Evolutionary conservation across 1,139 yeast genomes (phyloP), one percentile per base, ranked within the genome.

Genomic region (Pichia sp.): DNA sequence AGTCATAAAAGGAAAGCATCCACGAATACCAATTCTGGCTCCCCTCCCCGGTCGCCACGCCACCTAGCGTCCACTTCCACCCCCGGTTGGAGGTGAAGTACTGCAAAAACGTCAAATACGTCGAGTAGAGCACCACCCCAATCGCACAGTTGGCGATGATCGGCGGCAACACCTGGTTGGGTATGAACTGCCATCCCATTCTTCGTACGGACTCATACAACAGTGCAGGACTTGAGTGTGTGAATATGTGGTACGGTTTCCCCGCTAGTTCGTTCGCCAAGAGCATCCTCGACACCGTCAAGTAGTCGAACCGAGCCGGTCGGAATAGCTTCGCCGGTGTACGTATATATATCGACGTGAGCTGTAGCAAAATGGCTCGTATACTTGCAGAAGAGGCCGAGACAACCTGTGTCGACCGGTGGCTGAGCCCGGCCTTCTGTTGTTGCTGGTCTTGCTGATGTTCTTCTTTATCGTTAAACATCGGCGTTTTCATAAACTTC

Each of bases 141-240:
- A 96, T 86, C 4, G 87, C 86, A 6, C 95, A 86, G 66, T 92
- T 92, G 14, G 96, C 96, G 2, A 92, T 58, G 49, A 92, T 71
- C 0, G 98, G 98, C 2, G 97, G 98, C 31, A 91, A 68, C 1
- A 90, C 80, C 63, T 85, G 87, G 60, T 87, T 87, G 0, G 97
- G 97, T 17, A 92, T 83, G 62, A 90, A 88, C 56, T 78, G 74
- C 96, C 97, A 88, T 1, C 98, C 98, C 64, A 87, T 88, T 56
- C 80, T 79, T 60, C 79, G 79, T 27, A 89, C 74, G 0, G 96
- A 95, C 57, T 80, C 80, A 41, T 82, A 75, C 38, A 92, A 70
- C 66, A 92, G 76, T 4, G 93, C 96, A 9, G 86, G 64, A 1
- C 90, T 80, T 0, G 96, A 87, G 68, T 91, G 96, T 2, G 95